Conservation (phyloP, 1,284 basidiomycete species). For the Ganoderma multipileum region DNA sequence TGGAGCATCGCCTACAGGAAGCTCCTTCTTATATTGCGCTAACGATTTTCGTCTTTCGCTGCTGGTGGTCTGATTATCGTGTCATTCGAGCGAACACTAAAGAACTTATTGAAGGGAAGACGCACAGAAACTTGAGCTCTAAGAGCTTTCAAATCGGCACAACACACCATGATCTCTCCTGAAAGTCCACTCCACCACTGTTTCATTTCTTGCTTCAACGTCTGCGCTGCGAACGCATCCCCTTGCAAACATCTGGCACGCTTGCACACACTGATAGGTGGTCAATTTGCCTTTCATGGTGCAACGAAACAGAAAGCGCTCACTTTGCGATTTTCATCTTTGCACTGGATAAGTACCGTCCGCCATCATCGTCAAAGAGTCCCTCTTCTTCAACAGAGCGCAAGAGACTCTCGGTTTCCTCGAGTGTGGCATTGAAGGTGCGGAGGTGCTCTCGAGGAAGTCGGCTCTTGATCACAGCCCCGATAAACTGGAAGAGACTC, state of each 20-base stretch:
- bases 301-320: neutral
- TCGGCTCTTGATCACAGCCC: neutral
- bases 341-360: neutral
- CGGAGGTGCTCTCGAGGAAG: neutral
- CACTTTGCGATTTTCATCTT: neutral
- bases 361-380: neutral
- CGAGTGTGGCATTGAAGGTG: neutral
- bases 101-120: too few relatives aligned
- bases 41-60: too few relatives aligned
- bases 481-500: neutral
- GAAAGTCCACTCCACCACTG: neutral
- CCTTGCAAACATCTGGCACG: too few relatives aligned
- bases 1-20: too few relatives aligned
- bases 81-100: too few relatives aligned
- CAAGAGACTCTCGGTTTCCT: neutral
- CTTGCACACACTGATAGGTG: too few relatives aligned
- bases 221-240: neutral
- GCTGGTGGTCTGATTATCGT: too few relatives aligned
- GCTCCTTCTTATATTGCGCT: too few relatives aligned
- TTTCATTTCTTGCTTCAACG: neutral
- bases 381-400: neutral
- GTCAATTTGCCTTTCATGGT: too few relatives aligned
- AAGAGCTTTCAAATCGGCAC: neutral
- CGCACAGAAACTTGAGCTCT: neutral
- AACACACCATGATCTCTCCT: neutral